Evolutionary conservation across 2,329 filamentous ascomycete species (phyloP), one percentile per base, ranked within the genome.

Genomic region (Periconia digitata): DNA sequence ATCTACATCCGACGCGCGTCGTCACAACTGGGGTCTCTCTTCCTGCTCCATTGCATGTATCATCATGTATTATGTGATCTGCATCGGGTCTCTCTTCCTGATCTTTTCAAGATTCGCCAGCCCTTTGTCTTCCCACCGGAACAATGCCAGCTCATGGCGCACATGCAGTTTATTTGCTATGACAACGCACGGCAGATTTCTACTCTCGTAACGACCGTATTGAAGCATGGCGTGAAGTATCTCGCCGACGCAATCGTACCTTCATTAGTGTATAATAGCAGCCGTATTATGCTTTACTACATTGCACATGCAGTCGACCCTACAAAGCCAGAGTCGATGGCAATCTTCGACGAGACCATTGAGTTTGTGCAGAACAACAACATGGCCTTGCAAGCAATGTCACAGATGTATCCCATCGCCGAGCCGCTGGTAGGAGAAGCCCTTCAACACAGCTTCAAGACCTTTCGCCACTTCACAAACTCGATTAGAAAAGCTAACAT

Each of bases 41-140:
- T 67, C 16, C 58, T 67, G 18, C 60, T 66, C 8, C 64, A 67
- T 32, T 66, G 63, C 61, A 66, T 67, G 63, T 67, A 67, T 34
- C 63, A 67, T 32, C 64, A 67, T 37, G 64, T 66, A 3, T 51
- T 65, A 44, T 66, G 63, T 43, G 64, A 67, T 29, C 56, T 67
- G 4, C 63, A 67, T 43, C 59, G 64, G 8, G 66, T 67, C 16
- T 54, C 64, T 7, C 52, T 67, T 1, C 64, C 64, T 8, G 62
- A 64, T 2, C 57, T 67, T 4, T 67, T 65, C 50, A 64, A 63
- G 24, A 62, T 63, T 22, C 63, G 64, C 18, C 58, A 66, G 32
- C 62, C 62, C 1, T 67, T 66, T 24, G 42, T 54, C 2, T 67
- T 67, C 21, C 63, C 64, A 8, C 44, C 56, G 5, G 54, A 62